Evolutionary conservation across 1,284 basidiomycete genomes (phyloP).

Genomic region (Exobasidium rhododendri): DNA sequence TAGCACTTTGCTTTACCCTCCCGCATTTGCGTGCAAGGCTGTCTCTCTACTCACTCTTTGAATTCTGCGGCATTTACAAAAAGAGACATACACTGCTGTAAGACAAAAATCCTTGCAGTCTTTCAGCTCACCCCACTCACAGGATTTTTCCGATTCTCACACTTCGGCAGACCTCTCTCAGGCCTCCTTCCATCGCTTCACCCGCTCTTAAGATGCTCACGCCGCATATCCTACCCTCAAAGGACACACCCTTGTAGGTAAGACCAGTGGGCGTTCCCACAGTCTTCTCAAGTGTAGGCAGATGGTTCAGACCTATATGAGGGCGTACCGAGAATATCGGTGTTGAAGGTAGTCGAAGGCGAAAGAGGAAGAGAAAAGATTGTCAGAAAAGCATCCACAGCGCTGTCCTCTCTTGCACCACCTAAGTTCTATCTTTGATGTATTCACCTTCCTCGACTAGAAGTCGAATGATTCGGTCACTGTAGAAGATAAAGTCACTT

Average conservation of each 20-base stretch:
- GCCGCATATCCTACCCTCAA: constrained; percentile 49
- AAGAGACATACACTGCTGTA: background rate
- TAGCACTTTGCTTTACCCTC: no score
- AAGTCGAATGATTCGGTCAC: constrained; percentile 65
- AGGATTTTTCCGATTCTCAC: constrained; percentile 57
- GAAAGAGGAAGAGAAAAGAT: no score
- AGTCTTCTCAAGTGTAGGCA: constrained; percentile 61
- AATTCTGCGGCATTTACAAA: constrained; percentile 60
- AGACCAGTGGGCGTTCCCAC: constrained; percentile 62
- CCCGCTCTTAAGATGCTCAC: constrained; percentile 56
- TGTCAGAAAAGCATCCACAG: background rate
- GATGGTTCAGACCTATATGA: constrained; percentile 83
- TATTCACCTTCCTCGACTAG: constrained; percentile 61
- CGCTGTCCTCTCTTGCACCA: no score
- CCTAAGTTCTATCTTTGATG: constrained; percentile 34
- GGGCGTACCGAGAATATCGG: no score
- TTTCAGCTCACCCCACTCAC: constrained; percentile 14
- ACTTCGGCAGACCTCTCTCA: constrained; percentile 78
- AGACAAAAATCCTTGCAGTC: background rate
- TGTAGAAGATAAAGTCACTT: constrained; percentile 96
- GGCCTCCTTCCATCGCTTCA: constrained; percentile 62
- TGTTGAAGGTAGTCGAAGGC: no score
- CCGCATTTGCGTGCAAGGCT: no score
- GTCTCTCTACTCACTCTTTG: constrained; percentile 66
- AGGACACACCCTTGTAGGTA: constrained; percentile 60